A percentile compares a stretch with the other conserved stretches of the same genome.
These are phyloP conservation scores for Fusarium dimerum DNA, from an alignment of 2,329 filamentous ascomycete species.

Conservation along the genomic window DNA sequence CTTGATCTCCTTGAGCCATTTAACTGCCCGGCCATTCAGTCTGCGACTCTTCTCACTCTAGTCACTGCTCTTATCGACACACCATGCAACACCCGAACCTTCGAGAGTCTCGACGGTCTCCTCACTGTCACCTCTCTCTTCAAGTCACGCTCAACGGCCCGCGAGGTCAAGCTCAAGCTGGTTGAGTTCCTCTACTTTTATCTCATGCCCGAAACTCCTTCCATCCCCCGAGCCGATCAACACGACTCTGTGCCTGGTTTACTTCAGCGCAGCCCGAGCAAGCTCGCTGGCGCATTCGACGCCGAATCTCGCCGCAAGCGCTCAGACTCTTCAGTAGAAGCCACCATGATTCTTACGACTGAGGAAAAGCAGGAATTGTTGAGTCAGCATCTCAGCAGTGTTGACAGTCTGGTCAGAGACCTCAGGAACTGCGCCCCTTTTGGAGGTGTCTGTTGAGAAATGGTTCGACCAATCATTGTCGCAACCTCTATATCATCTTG, in stretches of 20 bases:
- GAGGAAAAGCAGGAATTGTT: conserved; percentile 82
- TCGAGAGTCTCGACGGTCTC: conserved; percentile 89
- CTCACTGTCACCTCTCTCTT: conserved; percentile 91
- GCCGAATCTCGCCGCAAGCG: conserved; percentile 34
- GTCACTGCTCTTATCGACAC: conserved; percentile 86
- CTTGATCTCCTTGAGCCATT: conserved; percentile 91
- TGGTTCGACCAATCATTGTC: neutral
- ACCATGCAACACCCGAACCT: conserved; percentile 85
- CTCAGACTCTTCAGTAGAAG: conserved; percentile 35
- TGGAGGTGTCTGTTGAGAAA: conserved; percentile 54
- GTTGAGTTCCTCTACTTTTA: conserved; percentile 99
- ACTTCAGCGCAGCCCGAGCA: conserved; percentile 68
- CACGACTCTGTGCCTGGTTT: conserved; percentile 51
- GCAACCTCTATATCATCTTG: neutral
- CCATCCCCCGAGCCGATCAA: conserved; percentile 51
- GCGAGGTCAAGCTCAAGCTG: conserved; percentile 92
- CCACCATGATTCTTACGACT: conserved; percentile 58
- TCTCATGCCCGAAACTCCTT: conserved; percentile 84
- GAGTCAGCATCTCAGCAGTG: conserved; percentile 75
- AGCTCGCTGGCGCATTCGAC: conserved; percentile 60
- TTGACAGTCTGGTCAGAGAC: conserved; percentile 83
- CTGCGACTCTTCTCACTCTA: conserved; percentile 83
- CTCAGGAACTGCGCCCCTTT: conserved; percentile 78
- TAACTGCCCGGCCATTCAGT: conserved; percentile 91
- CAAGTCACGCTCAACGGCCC: conserved; percentile 80